Percentiles rank a stretch among this genome's conserved stretches.
Conservation (phyloP, 176 grass and related monocot genomes). For the Areca catechu region DNA sequence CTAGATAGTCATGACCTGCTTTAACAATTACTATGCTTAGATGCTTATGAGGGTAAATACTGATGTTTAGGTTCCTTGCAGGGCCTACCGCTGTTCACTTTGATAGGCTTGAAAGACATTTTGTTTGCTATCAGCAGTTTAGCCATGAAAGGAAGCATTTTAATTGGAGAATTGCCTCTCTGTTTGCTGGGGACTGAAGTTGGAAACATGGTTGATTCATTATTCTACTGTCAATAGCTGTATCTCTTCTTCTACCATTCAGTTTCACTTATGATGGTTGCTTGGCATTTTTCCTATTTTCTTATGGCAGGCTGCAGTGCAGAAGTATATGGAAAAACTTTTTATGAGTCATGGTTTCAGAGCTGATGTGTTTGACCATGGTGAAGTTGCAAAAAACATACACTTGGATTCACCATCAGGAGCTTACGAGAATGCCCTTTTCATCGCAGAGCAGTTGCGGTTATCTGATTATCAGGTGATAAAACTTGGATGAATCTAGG, state of each 20-base stretch:
- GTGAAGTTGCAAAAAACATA: slow-evolving; percentile 36
- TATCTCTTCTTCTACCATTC: background rate
- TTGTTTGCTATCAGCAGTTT: slow-evolving; percentile 59
- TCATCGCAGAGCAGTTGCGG: slow-evolving; percentile 66
- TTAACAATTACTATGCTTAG: background rate
- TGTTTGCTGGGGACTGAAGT: slow-evolving; percentile 24
- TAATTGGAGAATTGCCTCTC: slow-evolving; percentile 56
- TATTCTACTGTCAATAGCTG: background rate
- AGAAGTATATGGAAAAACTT: slow-evolving; percentile 47
- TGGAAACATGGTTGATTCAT: slow-evolving; percentile 29
- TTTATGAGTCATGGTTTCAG: slow-evolving; percentile 56
- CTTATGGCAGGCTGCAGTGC: slow-evolving; percentile 28
- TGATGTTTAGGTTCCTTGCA: slow-evolving; percentile 16
- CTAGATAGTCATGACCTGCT: background rate
- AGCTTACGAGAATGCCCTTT: slow-evolving; percentile 28
- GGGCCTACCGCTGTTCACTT: slow-evolving; percentile 57
- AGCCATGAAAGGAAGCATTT: slow-evolving; percentile 71
- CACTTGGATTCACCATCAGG: slow-evolving; percentile 23
- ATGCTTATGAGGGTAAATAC: background rate
- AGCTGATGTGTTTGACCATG: slow-evolving; percentile 34
- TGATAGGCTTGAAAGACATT: slow-evolving; percentile 41
- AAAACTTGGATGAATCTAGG: background rate
- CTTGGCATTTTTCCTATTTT: slow-evolving; percentile 11
- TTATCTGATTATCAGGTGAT: slow-evolving; percentile 90
- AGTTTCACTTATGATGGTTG: slow-evolving; percentile 13